A percentile compares a stretch with the other conserved stretches of the same genome.
Evolutionary conservation across 1,139 yeast genomes (phyloP).

Genomic region (Pichia terricola): DNA sequence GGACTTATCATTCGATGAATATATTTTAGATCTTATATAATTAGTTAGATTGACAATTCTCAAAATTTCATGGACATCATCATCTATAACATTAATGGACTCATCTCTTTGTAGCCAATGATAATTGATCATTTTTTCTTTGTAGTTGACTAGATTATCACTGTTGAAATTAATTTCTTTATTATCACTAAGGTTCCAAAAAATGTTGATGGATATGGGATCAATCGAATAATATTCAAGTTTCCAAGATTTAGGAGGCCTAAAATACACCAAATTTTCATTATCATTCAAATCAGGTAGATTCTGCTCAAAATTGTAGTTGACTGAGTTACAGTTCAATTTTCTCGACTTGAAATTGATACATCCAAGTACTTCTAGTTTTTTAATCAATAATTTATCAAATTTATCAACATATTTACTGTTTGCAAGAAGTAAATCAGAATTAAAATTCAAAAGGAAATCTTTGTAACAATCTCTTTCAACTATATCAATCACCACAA

Average conservation of each 20-base stretch:
- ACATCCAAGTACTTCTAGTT: constrained; percentile 17
- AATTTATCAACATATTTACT: constrained; percentile 9
- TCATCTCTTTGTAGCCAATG: constrained; percentile 13
- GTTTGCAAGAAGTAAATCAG: neutral
- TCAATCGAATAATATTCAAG: constrained; percentile 73
- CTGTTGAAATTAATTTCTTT: constrained; percentile 1
- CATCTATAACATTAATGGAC: neutral
- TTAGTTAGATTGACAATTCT: constrained; percentile 23
- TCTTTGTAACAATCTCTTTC: neutral
- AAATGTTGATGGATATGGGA: constrained; percentile 43
- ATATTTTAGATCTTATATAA: constrained; percentile 18
- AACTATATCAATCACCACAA: constrained; percentile 19
- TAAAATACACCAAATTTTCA: constrained; percentile 42
- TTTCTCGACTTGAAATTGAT: constrained; percentile 15
- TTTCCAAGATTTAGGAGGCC: constrained; percentile 63
- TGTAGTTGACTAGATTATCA: constrained; percentile 19
- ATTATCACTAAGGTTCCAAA: constrained; percentile 36
- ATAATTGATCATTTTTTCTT: constrained; percentile 19
- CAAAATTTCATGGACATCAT: constrained; percentile 4
- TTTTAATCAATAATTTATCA: constrained; percentile 14
- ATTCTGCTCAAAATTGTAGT: constrained; percentile 9
- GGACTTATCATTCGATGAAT: constrained; percentile 2
- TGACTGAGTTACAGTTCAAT: constrained; percentile 9
- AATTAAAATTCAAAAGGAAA: neutral
- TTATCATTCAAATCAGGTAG: constrained; percentile 12